phyloP scores from a whole-genome alignment of 1,284 basidiomycete species.

The Cryptococcus sp. region DNA sequence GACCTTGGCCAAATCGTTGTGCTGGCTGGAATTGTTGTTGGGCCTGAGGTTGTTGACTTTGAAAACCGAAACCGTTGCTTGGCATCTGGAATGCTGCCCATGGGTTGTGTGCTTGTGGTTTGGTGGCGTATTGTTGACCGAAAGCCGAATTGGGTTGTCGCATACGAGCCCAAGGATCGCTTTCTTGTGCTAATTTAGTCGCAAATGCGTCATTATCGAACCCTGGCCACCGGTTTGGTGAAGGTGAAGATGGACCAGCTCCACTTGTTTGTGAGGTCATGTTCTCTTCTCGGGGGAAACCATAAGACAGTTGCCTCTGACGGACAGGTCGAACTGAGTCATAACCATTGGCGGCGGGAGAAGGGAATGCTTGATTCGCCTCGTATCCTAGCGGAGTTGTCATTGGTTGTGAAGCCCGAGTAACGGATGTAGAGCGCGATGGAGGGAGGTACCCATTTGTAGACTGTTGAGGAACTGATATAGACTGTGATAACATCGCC shows the following conservation, averaged over 20 bases:
- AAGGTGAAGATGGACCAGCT: not conserved
- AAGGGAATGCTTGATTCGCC: slow-evolving; percentile 6
- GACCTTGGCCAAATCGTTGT: not conserved
- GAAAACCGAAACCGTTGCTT: not conserved
- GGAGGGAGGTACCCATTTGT: slow-evolving; percentile 5
- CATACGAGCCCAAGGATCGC: slow-evolving; percentile 14
- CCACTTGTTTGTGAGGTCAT: not conserved
- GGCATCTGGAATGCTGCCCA: not conserved
- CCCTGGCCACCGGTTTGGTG: slow-evolving; percentile 2
- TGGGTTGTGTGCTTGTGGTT: not conserved
- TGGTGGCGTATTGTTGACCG: not conserved
- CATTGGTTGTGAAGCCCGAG: slow-evolving; percentile 8
- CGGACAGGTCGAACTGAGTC: slow-evolving; percentile 7
- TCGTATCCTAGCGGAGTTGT: not conserved
- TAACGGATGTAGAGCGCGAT: slow-evolving; percentile 11
- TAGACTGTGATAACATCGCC: slow-evolving; percentile 12
- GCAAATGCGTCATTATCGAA: slow-evolving; percentile 17
- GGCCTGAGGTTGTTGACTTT: not conserved
- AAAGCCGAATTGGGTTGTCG: slow-evolving; percentile 1
- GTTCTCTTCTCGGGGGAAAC: not conserved
- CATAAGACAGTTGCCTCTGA: slow-evolving; percentile 10
- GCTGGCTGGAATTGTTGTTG: too few relatives aligned
- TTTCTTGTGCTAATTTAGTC: slow-evolving; percentile 5
- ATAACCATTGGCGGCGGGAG: slow-evolving; percentile 3
- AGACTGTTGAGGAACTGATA: slow-evolving; percentile 4